Evolutionary conservation across 2,329 filamentous ascomycete genomes (phyloP), one percentile per base, ranked within the genome.

Genomic region (Trichoderma citrinoviride): DNA sequence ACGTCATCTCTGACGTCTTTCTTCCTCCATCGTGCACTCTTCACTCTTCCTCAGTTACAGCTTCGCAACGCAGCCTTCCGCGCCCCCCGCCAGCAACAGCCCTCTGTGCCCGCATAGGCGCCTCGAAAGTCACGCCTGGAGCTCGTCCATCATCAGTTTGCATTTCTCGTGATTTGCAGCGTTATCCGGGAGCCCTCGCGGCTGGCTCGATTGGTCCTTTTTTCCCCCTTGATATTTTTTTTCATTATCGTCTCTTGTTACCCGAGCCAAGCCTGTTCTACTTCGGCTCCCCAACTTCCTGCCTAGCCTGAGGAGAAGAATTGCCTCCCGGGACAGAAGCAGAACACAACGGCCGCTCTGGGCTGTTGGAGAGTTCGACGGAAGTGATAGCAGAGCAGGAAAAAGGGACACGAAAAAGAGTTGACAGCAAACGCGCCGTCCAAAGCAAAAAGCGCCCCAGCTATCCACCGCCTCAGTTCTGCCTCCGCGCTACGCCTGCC

Each of bases 1-100:
- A 80, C 78, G 78, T 80, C 78, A 80, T 80, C 78, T 79, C 78
- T 80, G 78, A 80, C 78, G 78, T 80, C 78, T 80, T 79, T 73
- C 71, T 68, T 72, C 73, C 70, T 67, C 65, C 71, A 73, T 74
- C 72, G 72, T 75, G 71, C 66, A 73, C 73, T 71, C 71, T 76
- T 75, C 75, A 73, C 33, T 57, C 61, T 57, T 61, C 73, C 69
- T 73, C 73, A 69, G 68, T 71, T 63, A 63, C 58, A 56, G 56
- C 49, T 61, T 65, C 50, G 40, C 64, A 33, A 41, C 52, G 58
- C 64, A 66, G 61, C 58, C 60, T 23, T 43, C 57, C 57, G 50
- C 49, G 14, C 44, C 53, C 53, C 52, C 43, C 27, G 46, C 58
- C 33, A 33, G 52, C 52, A 53, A 37, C 58, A 64, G 52, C 44